Base-by-base conservation (phyloP, 1,139 yeast genomes). In the Candida gigantensis region DNA sequence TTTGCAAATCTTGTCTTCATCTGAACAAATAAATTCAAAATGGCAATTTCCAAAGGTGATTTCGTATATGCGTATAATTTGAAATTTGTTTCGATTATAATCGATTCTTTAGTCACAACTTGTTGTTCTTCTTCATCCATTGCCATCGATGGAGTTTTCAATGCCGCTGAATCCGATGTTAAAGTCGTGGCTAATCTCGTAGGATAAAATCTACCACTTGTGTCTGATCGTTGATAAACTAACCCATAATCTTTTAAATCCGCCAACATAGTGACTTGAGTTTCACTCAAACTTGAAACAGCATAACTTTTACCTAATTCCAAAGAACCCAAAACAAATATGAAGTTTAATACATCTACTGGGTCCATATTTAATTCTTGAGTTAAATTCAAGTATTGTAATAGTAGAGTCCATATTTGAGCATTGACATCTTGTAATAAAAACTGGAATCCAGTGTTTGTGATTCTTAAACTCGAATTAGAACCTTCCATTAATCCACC, bases 31-130 rank as follows among this genome's bases (percentile, higher is more conserved):
- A 92, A 60, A 53, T 89, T 87, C 37, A 94, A 67, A 42, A 94
- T 86, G 9, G 98, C 97, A 46, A 92, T 90, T 60, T 94, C 97
- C 42, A 92, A 69, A 2, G 98, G 97, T 1, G 97, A 89, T 44
- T 88, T 85, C 2, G 98, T 90, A 57, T 92, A 92, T 28, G 98
- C 95, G 53, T 92, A 92, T 3, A 94, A 55, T 52, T 94, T 85
- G 68, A 88, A 92, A 60, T 92, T 92, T 0, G 99, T 92, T 58
- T 92, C 99, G 29, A 94, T 72, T 43, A 92, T 86, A 41, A 92
- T 73, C 17, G 94, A 79, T 1, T 96, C 95, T 26, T 65, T 61
- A 12, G 42, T 42, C n/a, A 49, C 58, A 4, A 53, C 43, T 4
- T 52, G 48, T 20, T 68, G 68, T 31, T 81, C 62, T 3, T 81